Percentiles rank a stretch among this genome's conserved stretches.
Conservation (phyloP, 257 asterid genomes). For the Ophiorrhiza pumila region DNA sequence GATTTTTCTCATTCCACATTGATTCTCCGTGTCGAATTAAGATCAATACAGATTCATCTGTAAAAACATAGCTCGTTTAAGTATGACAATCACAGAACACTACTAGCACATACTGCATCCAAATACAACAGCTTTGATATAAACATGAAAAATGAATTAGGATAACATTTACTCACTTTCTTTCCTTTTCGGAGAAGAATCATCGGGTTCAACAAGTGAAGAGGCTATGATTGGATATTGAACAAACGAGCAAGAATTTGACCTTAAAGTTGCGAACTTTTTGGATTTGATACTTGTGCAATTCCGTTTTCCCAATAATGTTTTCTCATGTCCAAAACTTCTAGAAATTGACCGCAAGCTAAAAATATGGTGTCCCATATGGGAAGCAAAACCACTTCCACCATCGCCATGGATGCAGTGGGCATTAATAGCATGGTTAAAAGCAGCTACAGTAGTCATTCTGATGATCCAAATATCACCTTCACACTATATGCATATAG, state of each 20-base stretch:
- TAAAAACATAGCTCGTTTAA: conserved; percentile 9
- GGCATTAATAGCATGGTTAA: conserved; percentile 28
- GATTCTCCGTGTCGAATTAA: conserved; percentile 90
- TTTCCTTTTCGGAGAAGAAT: conserved; percentile 23
- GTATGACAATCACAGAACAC: background rate
- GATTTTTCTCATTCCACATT: conserved; percentile 96
- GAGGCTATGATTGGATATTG: conserved; percentile 30
- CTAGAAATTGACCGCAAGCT: conserved; percentile 15
- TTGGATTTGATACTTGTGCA: conserved; percentile 18
- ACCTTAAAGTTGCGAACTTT: background rate
- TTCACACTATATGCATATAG: background rate
- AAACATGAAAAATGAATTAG: background rate
- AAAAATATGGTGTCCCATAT: conserved; percentile 12
- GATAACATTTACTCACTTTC: conserved; percentile 44
- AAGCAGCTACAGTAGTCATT: conserved; percentile 36
- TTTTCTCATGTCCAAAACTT: conserved; percentile 6
- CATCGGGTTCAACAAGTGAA: conserved; percentile 1
- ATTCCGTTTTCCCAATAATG: conserved; percentile 14
- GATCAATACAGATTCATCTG: conserved; percentile 72
- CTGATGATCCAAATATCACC: conserved; percentile 19
- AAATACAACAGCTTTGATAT: background rate
- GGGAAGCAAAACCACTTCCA: conserved; percentile 25
- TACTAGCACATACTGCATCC: background rate
- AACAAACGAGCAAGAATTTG: conserved; percentile 19
- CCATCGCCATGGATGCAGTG: conserved; percentile 12